Conservation (phyloP, 768 basidiomycete species). For the Boletus coccyginus region DNA sequence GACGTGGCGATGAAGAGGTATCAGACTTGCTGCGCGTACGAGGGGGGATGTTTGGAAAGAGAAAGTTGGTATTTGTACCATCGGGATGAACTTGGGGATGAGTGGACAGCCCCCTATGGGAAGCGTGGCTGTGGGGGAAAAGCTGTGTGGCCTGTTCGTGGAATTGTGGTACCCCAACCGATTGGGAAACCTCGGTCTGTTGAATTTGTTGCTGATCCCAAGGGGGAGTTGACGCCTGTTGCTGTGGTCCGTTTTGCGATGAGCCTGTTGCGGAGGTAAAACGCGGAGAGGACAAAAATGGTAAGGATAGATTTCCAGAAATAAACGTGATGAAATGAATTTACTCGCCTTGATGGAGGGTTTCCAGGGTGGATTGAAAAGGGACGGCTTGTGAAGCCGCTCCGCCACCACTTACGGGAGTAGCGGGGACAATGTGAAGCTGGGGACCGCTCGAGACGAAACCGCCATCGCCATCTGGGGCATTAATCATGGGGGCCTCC, state of each 20-base stretch:
- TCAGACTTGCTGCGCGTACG: constrained; percentile 62
- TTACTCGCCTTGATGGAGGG: constrained; percentile 53
- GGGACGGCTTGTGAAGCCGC: constrained; percentile 44
- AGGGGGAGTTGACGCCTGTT: constrained; percentile 33
- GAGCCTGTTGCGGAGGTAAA: constrained; percentile 31
- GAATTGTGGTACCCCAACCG: constrained; percentile 29
- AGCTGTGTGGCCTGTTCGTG: constrained; percentile 30
- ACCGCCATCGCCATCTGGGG: constrained; percentile 55
- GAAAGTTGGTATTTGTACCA: constrained; percentile 37
- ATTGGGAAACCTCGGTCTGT: constrained; percentile 29
- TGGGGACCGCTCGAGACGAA: constrained; percentile 51
- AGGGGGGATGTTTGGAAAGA: constrained; percentile 37
- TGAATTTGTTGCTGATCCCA: constrained; percentile 38
- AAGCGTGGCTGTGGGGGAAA: constrained; percentile 35
- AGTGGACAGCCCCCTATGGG: constrained; percentile 36
- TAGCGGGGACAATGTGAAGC: constrained; percentile 80
- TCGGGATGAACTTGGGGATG: constrained; percentile 32
- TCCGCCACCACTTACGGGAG: constrained; percentile 67
- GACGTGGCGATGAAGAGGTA: constrained; percentile 46
- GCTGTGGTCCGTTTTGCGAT: constrained; percentile 32
- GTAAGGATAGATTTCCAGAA: constrained; percentile 31
- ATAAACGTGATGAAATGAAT: constrained; percentile 31
- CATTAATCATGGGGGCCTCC: constrained; percentile 53
- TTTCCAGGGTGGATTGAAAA: constrained; percentile 50
- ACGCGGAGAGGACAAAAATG: constrained; percentile 23